These are phyloP conservation scores for Monilinia aucupariae DNA, from an alignment of 2,329 filamentous ascomycete genomes.

Conservation along the genomic window DNA sequence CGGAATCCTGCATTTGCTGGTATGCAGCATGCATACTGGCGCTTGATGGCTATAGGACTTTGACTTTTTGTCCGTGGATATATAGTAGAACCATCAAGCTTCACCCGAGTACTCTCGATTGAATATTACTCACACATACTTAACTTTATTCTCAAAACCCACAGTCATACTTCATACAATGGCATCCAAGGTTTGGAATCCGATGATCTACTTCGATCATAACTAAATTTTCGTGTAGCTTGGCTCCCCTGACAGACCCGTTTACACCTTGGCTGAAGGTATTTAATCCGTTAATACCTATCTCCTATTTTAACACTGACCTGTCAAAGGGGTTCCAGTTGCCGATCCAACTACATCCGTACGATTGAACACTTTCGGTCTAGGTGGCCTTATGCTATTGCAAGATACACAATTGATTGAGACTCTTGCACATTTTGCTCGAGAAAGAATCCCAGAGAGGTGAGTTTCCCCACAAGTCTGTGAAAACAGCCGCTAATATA, in stretches of 20 bases:
- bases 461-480: neutral
- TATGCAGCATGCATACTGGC: neutral
- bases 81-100: neutral
- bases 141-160: neutral
- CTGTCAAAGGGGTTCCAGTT: constrained; percentile 11
- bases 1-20: neutral
- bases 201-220: neutral
- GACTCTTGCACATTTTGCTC: constrained; percentile 49
- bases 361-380: constrained; percentile 19
- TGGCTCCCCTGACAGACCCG: constrained; percentile 18
- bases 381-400: constrained; percentile 50
- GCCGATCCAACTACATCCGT: constrained; percentile 19
- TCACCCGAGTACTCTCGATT: neutral
- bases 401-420: constrained; percentile 62
- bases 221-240: constrained; percentile 5
- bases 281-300: neutral
- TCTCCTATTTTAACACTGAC: neutral
- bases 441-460: constrained; percentile 45
- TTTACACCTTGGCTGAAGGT: constrained; percentile 34
- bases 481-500: neutral
- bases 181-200: constrained; percentile 5
- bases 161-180: neutral
- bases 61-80: neutral
- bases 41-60: neutral
- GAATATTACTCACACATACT: neutral